A percentile compares a stretch with the other conserved stretches of the same genome.
Evolutionary conservation across 1,284 basidiomycete species (phyloP).

Genomic region (Tetrapyrgos nigripes): DNA sequence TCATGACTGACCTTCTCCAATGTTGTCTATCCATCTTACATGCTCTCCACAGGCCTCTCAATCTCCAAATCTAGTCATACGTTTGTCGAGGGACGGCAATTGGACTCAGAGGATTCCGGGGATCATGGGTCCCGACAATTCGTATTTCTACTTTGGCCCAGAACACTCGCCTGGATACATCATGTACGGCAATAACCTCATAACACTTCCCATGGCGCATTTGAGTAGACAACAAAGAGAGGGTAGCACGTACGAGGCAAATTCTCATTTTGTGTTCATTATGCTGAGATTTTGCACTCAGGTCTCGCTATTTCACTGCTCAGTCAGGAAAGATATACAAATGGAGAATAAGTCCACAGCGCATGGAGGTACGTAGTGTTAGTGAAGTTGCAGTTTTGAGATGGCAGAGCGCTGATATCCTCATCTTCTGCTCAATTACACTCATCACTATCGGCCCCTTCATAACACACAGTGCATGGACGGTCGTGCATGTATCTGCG

Average conservation of each 20-base stretch:
- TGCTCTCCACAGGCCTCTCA: constrained; percentile 48
- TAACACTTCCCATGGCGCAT: constrained; percentile 59
- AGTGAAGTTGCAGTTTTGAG: neutral
- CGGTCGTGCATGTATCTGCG: constrained; percentile 59
- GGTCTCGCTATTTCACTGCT: constrained; percentile 74
- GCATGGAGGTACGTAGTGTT: constrained; percentile 68
- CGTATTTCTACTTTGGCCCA: constrained; percentile 77
- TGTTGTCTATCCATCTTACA: constrained; percentile 1
- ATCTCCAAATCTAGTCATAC: constrained; percentile 65
- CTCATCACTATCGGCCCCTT: neutral
- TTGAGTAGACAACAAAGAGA: constrained; percentile 63
- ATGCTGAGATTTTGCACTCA: constrained; percentile 29
- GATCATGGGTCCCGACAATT: constrained; percentile 74
- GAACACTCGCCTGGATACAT: constrained; percentile 62
- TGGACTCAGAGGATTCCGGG: constrained; percentile 70
- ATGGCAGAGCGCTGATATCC: neutral
- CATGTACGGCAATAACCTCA: constrained; percentile 68
- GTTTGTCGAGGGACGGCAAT: constrained; percentile 62
- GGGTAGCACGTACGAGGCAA: constrained; percentile 59
- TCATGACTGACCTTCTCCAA: neutral
- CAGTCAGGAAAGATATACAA: constrained; percentile 72
- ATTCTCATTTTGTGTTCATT: neutral
- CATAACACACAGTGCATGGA: constrained; percentile 61
- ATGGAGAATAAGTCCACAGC: constrained; percentile 64
- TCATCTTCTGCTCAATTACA: neutral